These are phyloP conservation scores for Solanum sitiens DNA, from an alignment of 257 asterid genomes.

Conservation along the genomic window DNA sequence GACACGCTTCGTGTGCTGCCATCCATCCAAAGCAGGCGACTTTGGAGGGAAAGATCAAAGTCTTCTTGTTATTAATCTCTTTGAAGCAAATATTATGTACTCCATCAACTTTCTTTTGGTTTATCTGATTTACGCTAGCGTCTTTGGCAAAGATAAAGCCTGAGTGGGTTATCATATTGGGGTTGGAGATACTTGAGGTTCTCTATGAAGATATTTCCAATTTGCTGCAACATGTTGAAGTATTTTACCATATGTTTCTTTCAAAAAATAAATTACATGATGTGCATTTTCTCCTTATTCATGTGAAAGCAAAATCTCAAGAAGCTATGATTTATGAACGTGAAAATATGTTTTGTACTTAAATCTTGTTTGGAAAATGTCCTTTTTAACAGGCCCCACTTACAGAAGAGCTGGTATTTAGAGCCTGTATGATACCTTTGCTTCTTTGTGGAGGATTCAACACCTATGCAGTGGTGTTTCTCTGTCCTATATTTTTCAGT, in stretches of 20 bases:
- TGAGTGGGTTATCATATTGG: background rate
- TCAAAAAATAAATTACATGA: background rate
- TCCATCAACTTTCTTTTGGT: background rate
- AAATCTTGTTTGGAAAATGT: background rate
- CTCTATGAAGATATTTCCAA: background rate
- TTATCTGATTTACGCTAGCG: background rate
- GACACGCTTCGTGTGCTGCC: background rate
- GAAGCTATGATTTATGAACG: background rate
- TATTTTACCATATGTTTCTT: background rate
- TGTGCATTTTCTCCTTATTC: background rate
- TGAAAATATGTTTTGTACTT: background rate
- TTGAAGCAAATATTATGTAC: background rate
- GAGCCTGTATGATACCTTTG: conserved; percentile 95
- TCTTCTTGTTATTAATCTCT: background rate
- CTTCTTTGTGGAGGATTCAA: conserved; percentile 83
- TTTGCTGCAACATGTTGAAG: background rate
- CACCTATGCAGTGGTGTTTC: conserved; percentile 50
- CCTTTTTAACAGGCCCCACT: conserved; percentile 70
- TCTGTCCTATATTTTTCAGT: conserved; percentile 87
- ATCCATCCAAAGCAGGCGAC: background rate
- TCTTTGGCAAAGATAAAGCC: background rate
- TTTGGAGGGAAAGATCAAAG: background rate
- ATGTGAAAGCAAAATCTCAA: background rate
- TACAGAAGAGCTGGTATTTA: conserved; percentile 90
- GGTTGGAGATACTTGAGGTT: background rate